These are phyloP conservation scores for Graphilbum sp. DNA, from an alignment of 2,329 filamentous ascomycete species.

Conservation along the genomic window DNA sequence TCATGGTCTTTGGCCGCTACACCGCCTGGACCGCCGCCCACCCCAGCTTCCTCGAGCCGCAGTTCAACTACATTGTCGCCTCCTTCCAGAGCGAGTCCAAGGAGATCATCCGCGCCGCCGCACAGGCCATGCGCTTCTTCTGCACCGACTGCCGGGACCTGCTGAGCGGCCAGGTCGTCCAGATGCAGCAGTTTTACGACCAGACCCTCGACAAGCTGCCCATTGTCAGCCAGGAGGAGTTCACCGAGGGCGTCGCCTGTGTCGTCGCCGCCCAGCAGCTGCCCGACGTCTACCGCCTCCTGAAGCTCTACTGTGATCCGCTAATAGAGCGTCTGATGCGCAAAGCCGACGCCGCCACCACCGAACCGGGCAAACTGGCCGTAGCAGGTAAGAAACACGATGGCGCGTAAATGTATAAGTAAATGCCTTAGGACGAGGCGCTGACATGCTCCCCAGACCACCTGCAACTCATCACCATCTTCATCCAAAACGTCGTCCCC, in stretches of 20 bases:
- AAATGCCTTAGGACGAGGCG: too few species aligned
- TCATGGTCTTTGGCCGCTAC: slow-evolving; percentile 92
- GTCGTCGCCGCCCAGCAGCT: slow-evolving; percentile 77
- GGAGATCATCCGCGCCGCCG: slow-evolving; percentile 82
- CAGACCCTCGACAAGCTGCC: slow-evolving; percentile 77
- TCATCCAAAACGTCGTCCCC: slow-evolving; percentile 64
- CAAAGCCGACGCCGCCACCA: slow-evolving; percentile 70
- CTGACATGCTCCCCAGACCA: slow-evolving; percentile 51
- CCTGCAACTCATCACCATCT: slow-evolving; percentile 80
- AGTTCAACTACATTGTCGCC: slow-evolving; percentile 89
- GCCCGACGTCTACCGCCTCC: slow-evolving; percentile 62
- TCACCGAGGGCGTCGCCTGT: slow-evolving; percentile 87
- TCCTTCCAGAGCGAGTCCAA: slow-evolving; percentile 80
- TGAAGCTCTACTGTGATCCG: slow-evolving; percentile 89
- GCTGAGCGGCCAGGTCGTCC: slow-evolving; percentile 64
- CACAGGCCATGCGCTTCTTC: slow-evolving; percentile 91
- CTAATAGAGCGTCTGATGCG: slow-evolving; percentile 71
- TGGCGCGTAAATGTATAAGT: too few species aligned
- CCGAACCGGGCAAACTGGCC: slow-evolving; percentile 69
- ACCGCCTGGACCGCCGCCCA: slow-evolving; percentile 96
- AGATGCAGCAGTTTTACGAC: slow-evolving; percentile 86
- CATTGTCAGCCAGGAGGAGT: slow-evolving; percentile 76
- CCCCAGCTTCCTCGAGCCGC: slow-evolving; percentile 77
- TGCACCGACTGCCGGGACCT: slow-evolving; percentile 87
- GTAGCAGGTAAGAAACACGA: slow-evolving; percentile 57